phyloP scores from a whole-genome alignment of 2,329 filamentous ascomycete species.

The Phyllosticta capitalensis region DNA sequence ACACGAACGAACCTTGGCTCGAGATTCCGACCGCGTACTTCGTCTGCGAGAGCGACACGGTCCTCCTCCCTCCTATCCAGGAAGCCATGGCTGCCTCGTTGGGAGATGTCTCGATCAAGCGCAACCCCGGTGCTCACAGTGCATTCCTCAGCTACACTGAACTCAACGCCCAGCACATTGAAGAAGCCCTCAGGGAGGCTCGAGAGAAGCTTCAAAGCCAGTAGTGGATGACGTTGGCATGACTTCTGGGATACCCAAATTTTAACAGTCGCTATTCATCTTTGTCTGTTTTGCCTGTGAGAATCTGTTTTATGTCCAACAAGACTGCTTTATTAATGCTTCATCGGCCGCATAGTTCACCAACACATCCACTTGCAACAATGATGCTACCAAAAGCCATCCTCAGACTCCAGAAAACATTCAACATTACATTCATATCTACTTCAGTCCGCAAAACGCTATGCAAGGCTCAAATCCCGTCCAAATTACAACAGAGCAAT shows the following conservation, averaged over 20 bases:
- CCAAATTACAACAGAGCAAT: neutral
- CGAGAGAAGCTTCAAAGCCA: neutral
- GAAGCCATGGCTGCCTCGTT: slow-evolving; percentile 3
- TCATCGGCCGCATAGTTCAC: too few relatives aligned
- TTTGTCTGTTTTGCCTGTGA: too few relatives aligned
- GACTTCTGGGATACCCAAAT: too few relatives aligned
- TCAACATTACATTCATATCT: neutral
- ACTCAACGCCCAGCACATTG: neutral
- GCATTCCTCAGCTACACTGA: slow-evolving; percentile 4
- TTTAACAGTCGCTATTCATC: too few relatives aligned
- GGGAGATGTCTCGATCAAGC: neutral
- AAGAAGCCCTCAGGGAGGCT: neutral
- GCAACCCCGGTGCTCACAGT: slow-evolving; percentile 3
- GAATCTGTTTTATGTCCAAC: too few relatives aligned
- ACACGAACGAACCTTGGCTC: slow-evolving; percentile 2
- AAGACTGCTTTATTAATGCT: too few relatives aligned
- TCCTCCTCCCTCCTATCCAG: neutral
- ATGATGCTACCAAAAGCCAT: neutral
- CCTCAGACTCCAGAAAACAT: neutral
- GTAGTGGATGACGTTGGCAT: slow-evolving; percentile 14
- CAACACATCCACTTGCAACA: too few relatives aligned
- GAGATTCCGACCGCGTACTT: slow-evolving; percentile 8
- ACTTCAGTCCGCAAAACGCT: neutral
- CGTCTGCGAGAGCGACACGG: slow-evolving; percentile 4
- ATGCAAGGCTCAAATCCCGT: too few relatives aligned